Percentiles rank a stretch among this genome's conserved stretches.
phyloP scores from a whole-genome alignment of 148 eudicot species.

The Vaccinium darrowii region DNA sequence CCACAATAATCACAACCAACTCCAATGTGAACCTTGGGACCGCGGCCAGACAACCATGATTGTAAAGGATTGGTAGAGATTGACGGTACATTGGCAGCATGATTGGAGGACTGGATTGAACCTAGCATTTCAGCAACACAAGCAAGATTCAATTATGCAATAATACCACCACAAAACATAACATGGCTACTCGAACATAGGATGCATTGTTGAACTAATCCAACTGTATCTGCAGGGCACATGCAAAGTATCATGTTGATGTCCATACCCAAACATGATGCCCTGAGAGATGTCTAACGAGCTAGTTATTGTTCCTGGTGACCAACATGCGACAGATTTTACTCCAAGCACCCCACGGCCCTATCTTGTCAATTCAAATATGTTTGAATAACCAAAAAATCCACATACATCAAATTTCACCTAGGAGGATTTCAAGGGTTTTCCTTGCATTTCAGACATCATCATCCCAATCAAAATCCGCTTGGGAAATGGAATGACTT shows the following conservation, averaged over 20 bases:
- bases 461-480: too few relatives aligned
- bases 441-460: too few relatives aligned
- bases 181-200: not conserved
- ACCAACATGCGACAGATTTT: too few relatives aligned
- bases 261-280: not conserved
- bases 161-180: not conserved
- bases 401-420: too few relatives aligned
- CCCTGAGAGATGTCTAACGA: not conserved
- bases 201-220: not conserved
- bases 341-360: too few relatives aligned
- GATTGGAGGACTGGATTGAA: slow-evolving; percentile 20
- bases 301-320: too few relatives aligned
- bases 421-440: too few relatives aligned
- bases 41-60: slow-evolving; percentile 40
- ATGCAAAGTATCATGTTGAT: not conserved
- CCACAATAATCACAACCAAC: slow-evolving; percentile 78
- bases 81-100: slow-evolving; percentile 8
- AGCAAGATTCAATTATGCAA: not conserved
- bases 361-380: too few relatives aligned
- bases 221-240: not conserved
- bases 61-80: slow-evolving; percentile 3
- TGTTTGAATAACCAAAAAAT: too few relatives aligned
- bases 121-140: slow-evolving; percentile 21
- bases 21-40: slow-evolving; percentile 39
- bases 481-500: too few relatives aligned